These are phyloP conservation scores for Kodamaea anthophila DNA, from an alignment of 1,139 yeast genomes.

Conservation along the genomic window DNA sequence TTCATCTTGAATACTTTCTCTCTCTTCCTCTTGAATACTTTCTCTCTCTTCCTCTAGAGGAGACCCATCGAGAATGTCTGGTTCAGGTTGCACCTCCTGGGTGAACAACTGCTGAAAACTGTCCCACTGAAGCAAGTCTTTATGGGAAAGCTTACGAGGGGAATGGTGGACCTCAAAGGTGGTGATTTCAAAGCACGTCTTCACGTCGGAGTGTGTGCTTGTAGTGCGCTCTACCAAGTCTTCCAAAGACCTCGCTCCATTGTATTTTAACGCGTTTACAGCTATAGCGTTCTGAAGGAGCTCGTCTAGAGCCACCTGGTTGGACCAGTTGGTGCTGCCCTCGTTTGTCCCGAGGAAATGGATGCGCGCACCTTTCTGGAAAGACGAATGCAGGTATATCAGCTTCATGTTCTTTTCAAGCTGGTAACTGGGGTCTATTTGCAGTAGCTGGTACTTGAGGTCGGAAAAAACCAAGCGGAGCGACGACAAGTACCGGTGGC, in stretches of 20 bases:
- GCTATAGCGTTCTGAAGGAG: conserved; percentile 27
- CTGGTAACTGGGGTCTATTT: conserved; percentile 23
- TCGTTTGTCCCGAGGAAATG: conserved; percentile 16
- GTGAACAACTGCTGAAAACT: too few relatives aligned
- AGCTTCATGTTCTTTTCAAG: conserved; percentile 7
- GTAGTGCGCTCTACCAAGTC: too few relatives aligned
- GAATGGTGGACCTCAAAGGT: not conserved
- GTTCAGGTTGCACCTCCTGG: too few relatives aligned
- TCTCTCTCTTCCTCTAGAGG: too few relatives aligned
- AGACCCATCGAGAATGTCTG: too few relatives aligned
- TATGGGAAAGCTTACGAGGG: too few relatives aligned
- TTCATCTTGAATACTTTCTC: too few relatives aligned
- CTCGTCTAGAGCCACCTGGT: conserved; percentile 26
- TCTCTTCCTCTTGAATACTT: too few relatives aligned
- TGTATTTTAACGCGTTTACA: conserved; percentile 14
- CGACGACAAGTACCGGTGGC: conserved; percentile 40
- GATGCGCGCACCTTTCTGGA: conserved; percentile 2
- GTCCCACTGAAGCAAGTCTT: too few relatives aligned
- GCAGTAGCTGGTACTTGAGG: conserved; percentile 47
- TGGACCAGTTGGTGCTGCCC: conserved; percentile 26
- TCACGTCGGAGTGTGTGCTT: too few relatives aligned
- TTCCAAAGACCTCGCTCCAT: conserved; percentile 7
- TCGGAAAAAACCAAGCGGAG: conserved; percentile 60
- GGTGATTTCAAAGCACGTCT: not conserved
- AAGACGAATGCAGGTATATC: conserved; percentile 9